These are phyloP conservation scores for Fusarium transvaalense DNA, from an alignment of 2,329 filamentous ascomycete genomes.

Conservation along the genomic window DNA sequence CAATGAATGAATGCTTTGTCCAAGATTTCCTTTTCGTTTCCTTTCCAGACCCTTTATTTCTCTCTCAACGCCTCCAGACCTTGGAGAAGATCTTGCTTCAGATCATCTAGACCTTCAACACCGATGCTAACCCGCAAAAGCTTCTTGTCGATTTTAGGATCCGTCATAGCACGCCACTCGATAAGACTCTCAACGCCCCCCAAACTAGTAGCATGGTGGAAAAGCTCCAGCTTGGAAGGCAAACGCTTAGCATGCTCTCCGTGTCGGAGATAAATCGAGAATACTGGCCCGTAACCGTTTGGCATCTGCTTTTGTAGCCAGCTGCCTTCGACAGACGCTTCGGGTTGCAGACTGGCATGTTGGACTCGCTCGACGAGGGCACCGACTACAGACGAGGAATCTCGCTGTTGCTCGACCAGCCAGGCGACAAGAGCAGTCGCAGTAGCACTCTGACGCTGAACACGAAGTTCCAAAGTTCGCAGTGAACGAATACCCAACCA, in stretches of 20 bases:
- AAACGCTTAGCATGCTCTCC: slow-evolving; percentile 73
- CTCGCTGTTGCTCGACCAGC: slow-evolving; percentile 67
- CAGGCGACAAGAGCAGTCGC: slow-evolving; percentile 78
- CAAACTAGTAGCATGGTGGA: slow-evolving; percentile 94
- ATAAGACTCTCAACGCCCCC: slow-evolving; percentile 96
- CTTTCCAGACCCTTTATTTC: slow-evolving; percentile 5
- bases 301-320: slow-evolving; percentile 95
- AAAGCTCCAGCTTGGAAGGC: slow-evolving; percentile 82
- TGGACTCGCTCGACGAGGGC: slow-evolving; percentile 71
- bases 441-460: slow-evolving; percentile 80
- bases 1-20: neutral
- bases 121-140: slow-evolving; percentile 87
- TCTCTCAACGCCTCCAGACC: slow-evolving; percentile 70
- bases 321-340: slow-evolving; percentile 65
- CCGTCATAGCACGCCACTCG: slow-evolving; percentile 95
- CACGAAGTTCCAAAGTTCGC: slow-evolving; percentile 86
- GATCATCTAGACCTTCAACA: slow-evolving; percentile 86
- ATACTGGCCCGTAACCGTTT: slow-evolving; percentile 88
- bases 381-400: slow-evolving; percentile 58
- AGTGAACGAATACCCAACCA: slow-evolving; percentile 92
- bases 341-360: slow-evolving; percentile 84
- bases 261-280: slow-evolving; percentile 76
- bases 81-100: slow-evolving; percentile 78
- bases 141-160: slow-evolving; percentile 76
- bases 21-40: neutral